These are phyloP conservation scores for Clonostachys rhizophaga DNA, from an alignment of 2,329 filamentous ascomycete species.

Conservation along the genomic window DNA sequence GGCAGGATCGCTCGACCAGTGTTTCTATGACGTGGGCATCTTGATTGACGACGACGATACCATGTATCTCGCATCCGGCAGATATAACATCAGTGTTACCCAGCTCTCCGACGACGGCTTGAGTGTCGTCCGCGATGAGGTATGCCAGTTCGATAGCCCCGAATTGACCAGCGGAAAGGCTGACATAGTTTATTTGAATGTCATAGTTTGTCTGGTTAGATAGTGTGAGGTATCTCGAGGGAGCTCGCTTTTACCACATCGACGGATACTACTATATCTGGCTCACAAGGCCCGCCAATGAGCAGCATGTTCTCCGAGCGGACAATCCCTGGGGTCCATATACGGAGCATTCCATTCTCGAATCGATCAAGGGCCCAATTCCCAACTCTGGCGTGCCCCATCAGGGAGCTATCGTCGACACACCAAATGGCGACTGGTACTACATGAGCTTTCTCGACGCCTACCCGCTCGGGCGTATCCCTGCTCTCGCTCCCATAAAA, in stretches of 20 bases:
- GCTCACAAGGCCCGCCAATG: constrained; percentile 34
- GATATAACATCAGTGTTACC: constrained; percentile 40
- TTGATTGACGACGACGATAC: constrained; percentile 49
- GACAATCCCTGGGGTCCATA: constrained; percentile 44
- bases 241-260: constrained; percentile 49
- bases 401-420: constrained; percentile 50
- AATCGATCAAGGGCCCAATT: constrained; percentile 32
- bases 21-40: constrained; percentile 53
- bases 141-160: constrained; percentile 21
- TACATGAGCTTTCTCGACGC: constrained; percentile 50
- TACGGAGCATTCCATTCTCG: constrained; percentile 31
- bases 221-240: constrained; percentile 32
- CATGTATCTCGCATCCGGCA: constrained; percentile 53
- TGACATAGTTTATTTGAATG: not conserved
- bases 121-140: constrained; percentile 31
- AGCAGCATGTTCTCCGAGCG: constrained; percentile 42
- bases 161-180: constrained; percentile 21
- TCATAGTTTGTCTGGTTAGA: constrained; percentile 2
- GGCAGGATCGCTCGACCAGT: constrained; percentile 35
- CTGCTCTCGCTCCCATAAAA: constrained; percentile 45
- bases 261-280: constrained; percentile 51
- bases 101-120: constrained; percentile 43
- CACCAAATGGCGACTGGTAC: constrained; percentile 46
- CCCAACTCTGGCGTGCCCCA: constrained; percentile 37
- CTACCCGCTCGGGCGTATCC: constrained; percentile 49